A percentile compares a stretch with the other conserved stretches of the same genome.
These are phyloP conservation scores for Aspergillus fructus DNA, from an alignment of 2,329 filamentous ascomycete species.

Conservation along the genomic window DNA sequence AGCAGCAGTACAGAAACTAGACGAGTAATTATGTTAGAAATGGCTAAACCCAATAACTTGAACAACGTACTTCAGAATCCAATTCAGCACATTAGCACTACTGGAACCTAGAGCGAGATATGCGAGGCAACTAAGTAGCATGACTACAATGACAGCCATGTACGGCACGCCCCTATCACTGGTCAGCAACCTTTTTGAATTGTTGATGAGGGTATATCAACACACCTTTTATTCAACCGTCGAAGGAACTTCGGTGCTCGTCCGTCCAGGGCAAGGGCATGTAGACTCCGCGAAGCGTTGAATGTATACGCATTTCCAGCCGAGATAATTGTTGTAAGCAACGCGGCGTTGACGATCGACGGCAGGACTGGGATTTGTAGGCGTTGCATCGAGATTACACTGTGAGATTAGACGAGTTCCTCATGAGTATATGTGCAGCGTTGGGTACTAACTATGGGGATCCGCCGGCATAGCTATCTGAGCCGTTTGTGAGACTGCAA, in stretches of 20 bases:
- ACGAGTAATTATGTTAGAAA: background rate
- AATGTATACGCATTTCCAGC: conserved; percentile 5
- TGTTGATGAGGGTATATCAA: no score
- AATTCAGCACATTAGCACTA: conserved; percentile 1
- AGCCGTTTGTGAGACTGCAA: background rate
- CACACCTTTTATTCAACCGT: background rate
- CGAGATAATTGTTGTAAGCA: background rate
- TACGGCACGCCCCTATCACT: background rate
- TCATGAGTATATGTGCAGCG: background rate
- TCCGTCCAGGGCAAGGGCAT: conserved; percentile 1
- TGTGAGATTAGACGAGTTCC: background rate
- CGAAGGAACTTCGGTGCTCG: background rate
- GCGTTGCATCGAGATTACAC: conserved; percentile 6
- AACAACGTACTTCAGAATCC: background rate
- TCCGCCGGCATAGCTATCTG: conserved; percentile 2
- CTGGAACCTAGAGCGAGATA: conserved; percentile 1
- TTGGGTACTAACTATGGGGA: background rate
- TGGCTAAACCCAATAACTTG: background rate
- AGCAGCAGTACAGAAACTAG: conserved; percentile 6
- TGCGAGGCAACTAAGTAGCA: background rate
- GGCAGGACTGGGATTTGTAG: conserved; percentile 1
- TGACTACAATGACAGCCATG: conserved; percentile 5
- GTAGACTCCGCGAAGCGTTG: conserved; percentile 1
- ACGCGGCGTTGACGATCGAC: conserved; percentile 3
- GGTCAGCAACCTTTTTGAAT: no score